Percentiles rank a stretch among this genome's conserved stretches.
These are phyloP conservation scores for Trifolium fragiferum DNA, from an alignment of 306 rosid genomes.

Conservation along the genomic window DNA sequence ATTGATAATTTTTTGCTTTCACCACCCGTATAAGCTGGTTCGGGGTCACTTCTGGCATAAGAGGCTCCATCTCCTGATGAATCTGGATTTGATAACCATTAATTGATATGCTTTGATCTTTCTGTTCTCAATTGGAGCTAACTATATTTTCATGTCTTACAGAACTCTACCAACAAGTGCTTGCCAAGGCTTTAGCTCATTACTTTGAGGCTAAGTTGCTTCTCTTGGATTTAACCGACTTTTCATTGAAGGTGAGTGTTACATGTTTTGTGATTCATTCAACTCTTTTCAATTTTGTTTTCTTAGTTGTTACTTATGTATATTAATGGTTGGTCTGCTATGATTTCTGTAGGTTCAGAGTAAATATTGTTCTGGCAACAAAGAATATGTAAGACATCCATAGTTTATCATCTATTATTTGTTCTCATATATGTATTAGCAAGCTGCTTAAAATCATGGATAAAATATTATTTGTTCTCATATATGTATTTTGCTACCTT, in stretches of 20 bases:
- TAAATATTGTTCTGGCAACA: slow-evolving; percentile 71
- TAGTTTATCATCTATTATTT: slow-evolving; percentile 29
- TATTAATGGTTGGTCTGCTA: slow-evolving; percentile 9
- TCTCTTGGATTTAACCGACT: slow-evolving; percentile 84
- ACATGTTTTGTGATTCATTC: background rate
- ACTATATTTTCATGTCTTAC: slow-evolving; percentile 27
- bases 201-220: slow-evolving; percentile 91
- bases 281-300: background rate
- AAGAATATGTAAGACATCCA: slow-evolving; percentile 70
- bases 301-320: background rate
- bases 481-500: slow-evolving; percentile 6
- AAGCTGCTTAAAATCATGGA: background rate
- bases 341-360: slow-evolving; percentile 70
- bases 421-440: background rate
- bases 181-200: slow-evolving; percentile 98
- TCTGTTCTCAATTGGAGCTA: background rate
- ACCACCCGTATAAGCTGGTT: too few species aligned
- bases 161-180: slow-evolving; percentile 96
- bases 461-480: slow-evolving; percentile 6
- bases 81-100: background rate
- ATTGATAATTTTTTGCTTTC: background rate
- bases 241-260: slow-evolving; percentile 71
- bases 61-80: too few species aligned
- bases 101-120: slow-evolving; percentile 7
- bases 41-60: too few species aligned